phyloP scores from a whole-genome alignment of 768 basidiomycete species.

The Boletus sp. region DNA sequence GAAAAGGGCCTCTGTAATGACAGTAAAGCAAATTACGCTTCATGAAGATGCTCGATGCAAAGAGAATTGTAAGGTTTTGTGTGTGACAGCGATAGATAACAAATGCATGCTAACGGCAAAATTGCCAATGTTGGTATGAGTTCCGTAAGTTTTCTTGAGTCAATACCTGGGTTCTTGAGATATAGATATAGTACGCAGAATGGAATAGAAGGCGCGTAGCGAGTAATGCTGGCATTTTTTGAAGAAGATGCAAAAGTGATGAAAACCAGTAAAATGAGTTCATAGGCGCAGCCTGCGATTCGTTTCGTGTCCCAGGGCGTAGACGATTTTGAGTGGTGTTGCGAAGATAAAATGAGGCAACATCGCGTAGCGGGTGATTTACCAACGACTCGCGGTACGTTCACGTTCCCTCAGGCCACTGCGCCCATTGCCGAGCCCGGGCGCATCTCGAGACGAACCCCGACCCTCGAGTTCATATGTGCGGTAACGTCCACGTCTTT shows the following conservation, averaged over 20 bases:
- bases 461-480: slow-evolving; percentile 51
- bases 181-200: slow-evolving; percentile 38
- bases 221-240: slow-evolving; percentile 29
- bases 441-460: slow-evolving; percentile 44
- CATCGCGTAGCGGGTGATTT: slow-evolving; percentile 6
- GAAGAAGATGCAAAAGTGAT: slow-evolving; percentile 22
- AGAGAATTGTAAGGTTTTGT: slow-evolving; percentile 21
- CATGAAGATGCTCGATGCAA: slow-evolving; percentile 30
- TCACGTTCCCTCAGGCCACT: slow-evolving; percentile 56
- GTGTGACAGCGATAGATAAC: slow-evolving; percentile 33
- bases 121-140: slow-evolving; percentile 30
- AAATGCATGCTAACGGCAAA: slow-evolving; percentile 32
- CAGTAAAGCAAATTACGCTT: slow-evolving; percentile 20
- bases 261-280: slow-evolving; percentile 12
- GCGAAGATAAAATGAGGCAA: background rate
- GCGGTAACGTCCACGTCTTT: slow-evolving; percentile 53
- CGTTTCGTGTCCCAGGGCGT: slow-evolving; percentile 13
- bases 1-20: slow-evolving; percentile 16
- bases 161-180: slow-evolving; percentile 33
- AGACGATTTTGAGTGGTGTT: slow-evolving; percentile 14
- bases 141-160: slow-evolving; percentile 34
- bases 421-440: slow-evolving; percentile 62
- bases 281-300: slow-evolving; percentile 27
- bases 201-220: slow-evolving; percentile 28
- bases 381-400: slow-evolving; percentile 31